Base-by-base conservation (phyloP, 768 basidiomycete genomes). In the Suillus decipiens region DNA sequence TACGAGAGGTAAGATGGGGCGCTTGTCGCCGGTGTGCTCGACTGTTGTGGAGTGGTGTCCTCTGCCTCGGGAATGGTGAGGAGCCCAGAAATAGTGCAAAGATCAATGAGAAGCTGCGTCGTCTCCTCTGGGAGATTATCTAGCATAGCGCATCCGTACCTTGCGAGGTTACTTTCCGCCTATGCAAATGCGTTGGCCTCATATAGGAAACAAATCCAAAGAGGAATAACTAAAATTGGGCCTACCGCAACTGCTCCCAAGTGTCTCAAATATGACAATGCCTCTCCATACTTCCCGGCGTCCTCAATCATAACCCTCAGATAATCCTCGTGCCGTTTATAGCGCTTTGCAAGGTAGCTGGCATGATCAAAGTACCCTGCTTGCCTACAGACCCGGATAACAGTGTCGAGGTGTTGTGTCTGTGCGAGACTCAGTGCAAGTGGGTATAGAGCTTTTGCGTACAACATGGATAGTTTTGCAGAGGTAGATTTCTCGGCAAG, bases 311-410 rank as follows among this genome's bases (percentile, higher is more conserved):
- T 90, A 56, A 99, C 96, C 63, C 93, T 82, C 45, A 99, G 75
- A 75, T 95, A 98, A 67, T 98, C 96, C 69, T 96, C 94, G 67
- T 98, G 95, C 24, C 92, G 78, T 36, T 89, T 87, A 75, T 95
- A 99, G 72, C 93, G 93, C 77, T 88, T 88, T 22, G 97, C 96
- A 17, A 99, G 83, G 72, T 96, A 99, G 1, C 88, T 86, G 1
- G 96, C 96, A 71, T 99, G 96, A 61, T 95, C 90, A 69, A 93
- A 97, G 74, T 96, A 99, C 0, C 95, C 94, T 1, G 95, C 96
- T 75, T 99, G 96, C 33, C 97, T 84, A 70, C 96, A 98, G 34
- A 99, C 96, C 3, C 95, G 86, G 60, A 99, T n/a, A n/a, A n/a
- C n/a, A n/a, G n/a, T n/a, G n/a, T n/a, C n/a, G n/a, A n/a, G n/a